Conservation (phyloP, 495 filamentous ascomycete species). For the Thozetella sp. region DNA sequence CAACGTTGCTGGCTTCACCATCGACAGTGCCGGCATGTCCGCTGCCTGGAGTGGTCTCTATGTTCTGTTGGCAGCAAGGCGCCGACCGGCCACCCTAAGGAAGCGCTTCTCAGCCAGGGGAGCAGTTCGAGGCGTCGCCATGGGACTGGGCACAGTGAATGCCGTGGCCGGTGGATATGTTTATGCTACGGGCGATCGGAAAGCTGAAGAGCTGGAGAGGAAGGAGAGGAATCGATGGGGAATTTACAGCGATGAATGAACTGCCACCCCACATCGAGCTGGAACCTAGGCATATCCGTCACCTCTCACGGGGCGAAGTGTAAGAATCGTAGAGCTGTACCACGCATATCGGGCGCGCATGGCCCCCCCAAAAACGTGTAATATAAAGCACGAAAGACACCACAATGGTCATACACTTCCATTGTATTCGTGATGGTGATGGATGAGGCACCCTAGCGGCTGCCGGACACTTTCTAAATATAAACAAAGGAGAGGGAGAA, state of each 20-base stretch:
- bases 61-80: conserved; percentile 71
- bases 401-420: too few relatives aligned
- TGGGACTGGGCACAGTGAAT: conserved; percentile 73
- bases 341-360: too few relatives aligned
- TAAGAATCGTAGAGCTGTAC: neutral
- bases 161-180: conserved; percentile 68
- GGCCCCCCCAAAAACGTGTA: too few relatives aligned
- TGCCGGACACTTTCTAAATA: too few relatives aligned
- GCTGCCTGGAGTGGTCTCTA: conserved; percentile 90
- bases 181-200: conserved; percentile 66
- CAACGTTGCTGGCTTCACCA: conserved; percentile 75
- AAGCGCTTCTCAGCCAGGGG: conserved; percentile 70
- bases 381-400: neutral
- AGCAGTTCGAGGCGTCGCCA: conserved; percentile 67
- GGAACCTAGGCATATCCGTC: too few relatives aligned
- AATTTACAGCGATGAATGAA: conserved; percentile 9
- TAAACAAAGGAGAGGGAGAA: conserved; percentile 12
- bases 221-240: conserved; percentile 49
- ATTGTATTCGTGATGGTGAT: too few relatives aligned
- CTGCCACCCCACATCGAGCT: too few relatives aligned
- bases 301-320: too few relatives aligned
- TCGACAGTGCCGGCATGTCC: conserved; percentile 80
- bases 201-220: conserved; percentile 45
- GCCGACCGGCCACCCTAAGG: conserved; percentile 55
- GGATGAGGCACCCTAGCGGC: too few relatives aligned